phyloP scores from a whole-genome alignment of 345 rosid species.

The Eucalyptus erythrocorys region DNA sequence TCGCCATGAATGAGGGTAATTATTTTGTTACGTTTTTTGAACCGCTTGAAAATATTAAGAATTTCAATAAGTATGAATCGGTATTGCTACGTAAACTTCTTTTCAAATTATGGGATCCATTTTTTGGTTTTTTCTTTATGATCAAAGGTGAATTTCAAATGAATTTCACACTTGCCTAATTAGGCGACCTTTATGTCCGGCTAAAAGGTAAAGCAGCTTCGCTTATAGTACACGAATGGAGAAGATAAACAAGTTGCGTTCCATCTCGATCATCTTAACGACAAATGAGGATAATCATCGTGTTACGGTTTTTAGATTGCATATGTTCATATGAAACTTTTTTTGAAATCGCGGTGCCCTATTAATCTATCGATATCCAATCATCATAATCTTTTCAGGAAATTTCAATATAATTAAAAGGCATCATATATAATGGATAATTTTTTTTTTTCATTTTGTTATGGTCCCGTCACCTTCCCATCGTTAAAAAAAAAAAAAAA shows the following conservation, averaged over 20 bases:
- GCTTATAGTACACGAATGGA: neutral
- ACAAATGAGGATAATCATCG: neutral
- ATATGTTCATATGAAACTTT: no score
- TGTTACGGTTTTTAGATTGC: neutral
- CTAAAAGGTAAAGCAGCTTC: no score
- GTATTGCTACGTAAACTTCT: no score
- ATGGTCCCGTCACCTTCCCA: neutral
- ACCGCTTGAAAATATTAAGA: no score
- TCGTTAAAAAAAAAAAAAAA: neutral
- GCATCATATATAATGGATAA: neutral
- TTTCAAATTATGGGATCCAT: no score
- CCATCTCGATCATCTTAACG: neutral
- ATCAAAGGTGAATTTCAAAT: no score
- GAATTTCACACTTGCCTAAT: no score
- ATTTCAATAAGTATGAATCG: no score
- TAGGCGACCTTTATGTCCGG: no score
- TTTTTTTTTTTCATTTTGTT: neutral
- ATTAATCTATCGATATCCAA: neutral
- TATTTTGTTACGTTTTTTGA: neutral
- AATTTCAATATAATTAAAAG: neutral
- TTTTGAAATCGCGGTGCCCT: neutral
- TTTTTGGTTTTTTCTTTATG: no score
- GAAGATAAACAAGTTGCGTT: no score
- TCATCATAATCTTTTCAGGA: neutral
- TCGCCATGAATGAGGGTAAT: neutral